phyloP scores from a whole-genome alignment of 2,329 filamentous ascomycete genomes.

The Laburnicola sp. region DNA sequence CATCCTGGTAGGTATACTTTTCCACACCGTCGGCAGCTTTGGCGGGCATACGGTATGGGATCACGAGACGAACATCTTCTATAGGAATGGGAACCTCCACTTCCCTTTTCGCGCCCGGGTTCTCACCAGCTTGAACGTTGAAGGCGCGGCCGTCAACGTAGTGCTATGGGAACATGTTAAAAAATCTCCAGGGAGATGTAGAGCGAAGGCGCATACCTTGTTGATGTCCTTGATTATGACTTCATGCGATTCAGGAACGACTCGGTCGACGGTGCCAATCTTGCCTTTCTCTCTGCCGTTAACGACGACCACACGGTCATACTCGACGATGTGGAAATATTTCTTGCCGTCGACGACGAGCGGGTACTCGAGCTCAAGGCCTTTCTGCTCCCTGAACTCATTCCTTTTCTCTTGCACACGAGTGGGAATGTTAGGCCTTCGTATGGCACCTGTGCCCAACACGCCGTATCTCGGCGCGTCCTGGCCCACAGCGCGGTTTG shows the following conservation, averaged over 20 bases:
- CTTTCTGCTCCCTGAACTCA: constrained; percentile 23
- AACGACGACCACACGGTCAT: constrained; percentile 81
- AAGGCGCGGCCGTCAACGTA: constrained; percentile 49
- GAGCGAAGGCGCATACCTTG: constrained; percentile 30
- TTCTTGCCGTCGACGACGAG: constrained; percentile 35
- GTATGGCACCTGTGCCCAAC: constrained; percentile 41
- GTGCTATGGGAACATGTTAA: constrained; percentile 34
- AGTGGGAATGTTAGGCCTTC: constrained; percentile 46
- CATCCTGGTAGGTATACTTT: constrained; percentile 61
- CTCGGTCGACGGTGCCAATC: constrained; percentile 70
- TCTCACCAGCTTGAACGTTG: constrained; percentile 28
- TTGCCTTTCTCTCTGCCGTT: constrained; percentile 79
- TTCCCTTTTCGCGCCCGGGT: constrained; percentile 49
- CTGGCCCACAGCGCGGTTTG: constrained; percentile 70
- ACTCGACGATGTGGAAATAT: constrained; percentile 48
- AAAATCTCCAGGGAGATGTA: background rate
- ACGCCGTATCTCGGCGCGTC: constrained; percentile 63
- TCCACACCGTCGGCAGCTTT: constrained; percentile 59
- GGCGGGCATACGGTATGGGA: constrained; percentile 59
- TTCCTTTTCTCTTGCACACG: constrained; percentile 31
- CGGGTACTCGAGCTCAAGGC: constrained; percentile 28
- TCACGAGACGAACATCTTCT: constrained; percentile 77
- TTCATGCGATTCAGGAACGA: constrained; percentile 49
- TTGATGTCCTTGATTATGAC: constrained; percentile 48
- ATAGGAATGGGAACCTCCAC: constrained; percentile 65